Evolutionary conservation across 2,329 filamentous ascomycete genomes (phyloP).

Genomic region (Tolypocladium capitatum): DNA sequence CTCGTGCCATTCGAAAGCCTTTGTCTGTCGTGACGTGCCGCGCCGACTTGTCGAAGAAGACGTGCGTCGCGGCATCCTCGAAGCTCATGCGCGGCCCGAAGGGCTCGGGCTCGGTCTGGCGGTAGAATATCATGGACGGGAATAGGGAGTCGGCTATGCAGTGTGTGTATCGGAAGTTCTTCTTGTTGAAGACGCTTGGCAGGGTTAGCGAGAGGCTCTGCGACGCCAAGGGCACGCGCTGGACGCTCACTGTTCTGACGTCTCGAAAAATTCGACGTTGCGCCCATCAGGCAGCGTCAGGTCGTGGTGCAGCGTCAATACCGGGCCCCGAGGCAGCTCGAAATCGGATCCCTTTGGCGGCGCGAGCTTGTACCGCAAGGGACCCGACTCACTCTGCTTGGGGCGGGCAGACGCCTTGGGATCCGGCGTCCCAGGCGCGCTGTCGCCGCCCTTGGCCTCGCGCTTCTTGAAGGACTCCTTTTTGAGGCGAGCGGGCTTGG

Average conservation of each 20-base stretch:
- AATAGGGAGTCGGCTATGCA: conserved; percentile 85
- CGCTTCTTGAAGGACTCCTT: conserved; percentile 58
- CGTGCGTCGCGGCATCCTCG: conserved; percentile 77
- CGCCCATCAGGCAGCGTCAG: conserved; percentile 41
- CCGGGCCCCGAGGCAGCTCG: conserved; percentile 42
- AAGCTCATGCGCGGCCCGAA: conserved; percentile 79
- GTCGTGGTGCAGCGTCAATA: conserved; percentile 33
- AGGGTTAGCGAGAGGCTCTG: conserved; percentile 2
- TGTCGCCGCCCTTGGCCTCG: conserved; percentile 45
- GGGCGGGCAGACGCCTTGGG: conserved; percentile 29
- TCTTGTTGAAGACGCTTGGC: conserved; percentile 47
- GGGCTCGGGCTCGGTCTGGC: conserved; percentile 74
- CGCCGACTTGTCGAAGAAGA: conserved; percentile 67
- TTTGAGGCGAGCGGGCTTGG: conserved; percentile 37
- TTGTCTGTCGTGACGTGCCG: conserved; percentile 78
- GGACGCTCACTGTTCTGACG: conserved; percentile 46
- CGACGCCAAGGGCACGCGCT: not conserved
- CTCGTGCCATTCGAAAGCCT: conserved; percentile 80
- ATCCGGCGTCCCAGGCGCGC: conserved; percentile 43
- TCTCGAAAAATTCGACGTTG: conserved; percentile 46
- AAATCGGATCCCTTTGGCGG: conserved; percentile 50
- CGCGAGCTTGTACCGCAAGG: conserved; percentile 50
- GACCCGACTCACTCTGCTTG: conserved; percentile 31
- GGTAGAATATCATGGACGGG: conserved; percentile 76
- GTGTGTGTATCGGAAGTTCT: conserved; percentile 75